Evolutionary conservation across 768 basidiomycete genomes (phyloP), one percentile per base, ranked within the genome.

Genomic region (Naganishia kalamii): DNA sequence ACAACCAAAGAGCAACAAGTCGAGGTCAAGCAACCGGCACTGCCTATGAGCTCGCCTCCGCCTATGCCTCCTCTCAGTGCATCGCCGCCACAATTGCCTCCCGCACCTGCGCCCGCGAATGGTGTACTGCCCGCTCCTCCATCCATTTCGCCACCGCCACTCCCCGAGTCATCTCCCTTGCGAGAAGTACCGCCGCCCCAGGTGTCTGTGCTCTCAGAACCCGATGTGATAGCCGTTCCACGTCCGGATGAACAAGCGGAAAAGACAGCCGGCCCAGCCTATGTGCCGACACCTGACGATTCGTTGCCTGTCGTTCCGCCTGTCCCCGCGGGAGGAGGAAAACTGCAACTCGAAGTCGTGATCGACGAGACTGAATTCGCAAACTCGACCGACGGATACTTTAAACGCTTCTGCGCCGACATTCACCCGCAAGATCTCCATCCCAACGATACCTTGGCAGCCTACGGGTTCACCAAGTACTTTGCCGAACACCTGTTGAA

Each of bases 371-470:
- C 33, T 13, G 54, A 57, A n/a, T 57, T 57, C 17, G 54, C 37
- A 41, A 40, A 57, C 27, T 57, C 54, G 11, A 40, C 19, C 19
- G 54, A 57, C 27, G 54, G 54, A 41, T 57, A 57, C 37, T 57
- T 57, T 21, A 35, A 35, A 27, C 37, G 54, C 12, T 35, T 57
- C n/a, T 37, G 35, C 1, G n/a, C 33, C 11, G 21, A 35, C 15
- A 13, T 21, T 35, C 23, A 57, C 21, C 54, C 54, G 17, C 21
- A 40, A 3, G 54, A 57, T 35, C 23, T 57, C 6, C 54, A 57
- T 23, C 54, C 54, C 12, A 57, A 57, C n/a, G 19, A 13, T 4
- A 21, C 37, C 13, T 37, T 57, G 33, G 54, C 54, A 2, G 37
- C 54, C 27, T 57, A 37, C 27, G 54, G 54, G 23, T 57, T 57